Base-by-base conservation (phyloP, 2,329 filamentous ascomycete species). In the Nannizzia gypsea region DNA sequence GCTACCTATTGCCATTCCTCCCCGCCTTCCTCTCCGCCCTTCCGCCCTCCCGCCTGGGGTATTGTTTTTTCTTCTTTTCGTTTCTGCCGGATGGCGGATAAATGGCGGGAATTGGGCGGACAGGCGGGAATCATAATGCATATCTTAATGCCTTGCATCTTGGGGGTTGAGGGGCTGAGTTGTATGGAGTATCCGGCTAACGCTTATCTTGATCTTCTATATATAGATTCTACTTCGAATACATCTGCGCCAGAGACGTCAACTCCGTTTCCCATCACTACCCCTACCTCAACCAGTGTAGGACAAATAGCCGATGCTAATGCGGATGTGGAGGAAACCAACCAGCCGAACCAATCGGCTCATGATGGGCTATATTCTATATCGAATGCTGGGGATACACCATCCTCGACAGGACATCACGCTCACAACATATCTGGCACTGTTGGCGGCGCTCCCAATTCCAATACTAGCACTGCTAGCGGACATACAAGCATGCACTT, bases 271-370 rank as follows among this genome's bases (percentile, higher is more conserved):
- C 44, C 61, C 11, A 22, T 40, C 9, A 57, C 61, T 42, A n/a
- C 38, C 38, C 3, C 38, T 42, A 48, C 61, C 6, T n/a, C 56
- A 8, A 59, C 61, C 9, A 36, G 31, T 11, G 9, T 11, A 20
- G 50, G 59, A 15, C 61, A 63, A 63, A 63, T 61, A 63, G 26
- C 61, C 59, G 61, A 56, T n/a, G 50, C 40, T 36, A 24, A 54
- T 26, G 38, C 56, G 56, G 5, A 59, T 56, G 36, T 22, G 57
- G 28, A 61, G 20, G 38, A 46, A 48, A 11, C 3, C 13, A 44
- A 58, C 15, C 38, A 59, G 24, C 3, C 15, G n/a, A 56, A 56
- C 34, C 31, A 56, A 26, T 58, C 61, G 34, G 17, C 52, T 20
- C 61, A 60, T 13, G 56, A 58, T 36, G 56, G 40, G 6, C 44